These are phyloP conservation scores for Laburnicola sp. DNA, from an alignment of 2,329 filamentous ascomycete genomes.

Conservation along the genomic window DNA sequence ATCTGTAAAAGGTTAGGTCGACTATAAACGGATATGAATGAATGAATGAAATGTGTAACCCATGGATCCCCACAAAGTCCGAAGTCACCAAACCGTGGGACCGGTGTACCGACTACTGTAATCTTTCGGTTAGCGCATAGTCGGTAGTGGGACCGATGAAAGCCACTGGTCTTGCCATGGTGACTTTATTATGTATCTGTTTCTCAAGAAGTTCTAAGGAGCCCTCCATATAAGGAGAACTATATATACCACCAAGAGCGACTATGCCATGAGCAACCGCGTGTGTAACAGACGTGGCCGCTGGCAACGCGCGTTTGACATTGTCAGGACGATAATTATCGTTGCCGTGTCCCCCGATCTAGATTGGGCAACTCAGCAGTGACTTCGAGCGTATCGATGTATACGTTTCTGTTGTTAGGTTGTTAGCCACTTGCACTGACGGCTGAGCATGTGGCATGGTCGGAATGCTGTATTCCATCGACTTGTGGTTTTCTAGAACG, in stretches of 20 bases:
- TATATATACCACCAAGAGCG: not conserved
- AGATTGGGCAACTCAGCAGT: too few relatives aligned
- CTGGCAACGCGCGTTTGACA: not conserved
- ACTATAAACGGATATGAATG: too few relatives aligned
- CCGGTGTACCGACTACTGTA: slow-evolving; percentile 9
- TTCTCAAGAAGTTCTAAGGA: too few relatives aligned
- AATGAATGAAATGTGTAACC: too few relatives aligned
- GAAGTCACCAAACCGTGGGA: slow-evolving; percentile 23
- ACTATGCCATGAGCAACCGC: too few relatives aligned
- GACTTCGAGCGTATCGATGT: not conserved
- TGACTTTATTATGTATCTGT: too few relatives aligned
- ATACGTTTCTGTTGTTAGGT: not conserved
- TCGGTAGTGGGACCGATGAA: not conserved
- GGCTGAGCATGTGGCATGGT: slow-evolving; percentile 3
- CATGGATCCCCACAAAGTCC: slow-evolving; percentile 41
- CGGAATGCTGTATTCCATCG: slow-evolving; percentile 1
- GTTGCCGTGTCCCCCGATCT: not conserved
- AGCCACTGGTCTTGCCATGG: not conserved
- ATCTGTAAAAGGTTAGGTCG: too few relatives aligned
- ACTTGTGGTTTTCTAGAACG: slow-evolving; percentile 2
- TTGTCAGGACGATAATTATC: not conserved
- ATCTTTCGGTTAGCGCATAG: slow-evolving; percentile 6
- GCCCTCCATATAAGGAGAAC: too few relatives aligned
- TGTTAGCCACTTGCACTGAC: too few relatives aligned
- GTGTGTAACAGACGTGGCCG: not conserved